These are phyloP conservation scores for Phytophthora pinifolia DNA, from an alignment of 352 stramenopile species.

Conservation along the genomic window DNA sequence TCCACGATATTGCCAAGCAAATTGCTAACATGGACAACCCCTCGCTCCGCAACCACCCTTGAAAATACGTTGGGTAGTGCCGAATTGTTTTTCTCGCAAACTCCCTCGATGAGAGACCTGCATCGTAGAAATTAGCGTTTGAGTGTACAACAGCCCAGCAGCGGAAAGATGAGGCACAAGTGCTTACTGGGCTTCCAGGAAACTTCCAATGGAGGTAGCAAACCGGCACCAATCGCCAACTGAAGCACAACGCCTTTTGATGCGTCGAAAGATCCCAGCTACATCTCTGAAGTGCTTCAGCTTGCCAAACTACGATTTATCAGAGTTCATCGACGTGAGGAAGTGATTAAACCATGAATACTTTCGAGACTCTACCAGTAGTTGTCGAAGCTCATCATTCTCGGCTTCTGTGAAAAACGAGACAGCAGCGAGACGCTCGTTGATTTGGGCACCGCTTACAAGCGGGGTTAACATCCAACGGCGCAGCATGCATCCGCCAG, in stretches of 20 bases:
- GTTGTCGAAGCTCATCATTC: constrained; percentile 59
- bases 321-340: constrained; percentile 2
- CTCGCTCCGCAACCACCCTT: constrained; percentile 35
- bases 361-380: constrained; percentile 39
- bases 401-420: constrained; percentile 54
- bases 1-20: constrained; percentile 84
- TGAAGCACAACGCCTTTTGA: constrained; percentile 65
- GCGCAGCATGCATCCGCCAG: constrained; percentile 54
- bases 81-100: constrained; percentile 14
- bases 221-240: constrained; percentile 70
- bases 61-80: constrained; percentile 39
- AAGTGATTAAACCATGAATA: background rate
- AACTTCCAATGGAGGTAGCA: constrained; percentile 56
- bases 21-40: constrained; percentile 64
- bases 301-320: constrained; percentile 42
- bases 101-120: constrained; percentile 33
- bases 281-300: constrained; percentile 72
- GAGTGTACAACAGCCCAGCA: background rate
- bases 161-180: background rate
- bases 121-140: background rate
- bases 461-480: constrained; percentile 83
- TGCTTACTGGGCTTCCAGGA: constrained; percentile 59
- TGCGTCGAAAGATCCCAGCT: constrained; percentile 55
- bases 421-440: constrained; percentile 55
- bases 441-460: constrained; percentile 43